Base-by-base conservation (phyloP, 164 flowering plant species). In the Brasenia schreberi region DNA sequence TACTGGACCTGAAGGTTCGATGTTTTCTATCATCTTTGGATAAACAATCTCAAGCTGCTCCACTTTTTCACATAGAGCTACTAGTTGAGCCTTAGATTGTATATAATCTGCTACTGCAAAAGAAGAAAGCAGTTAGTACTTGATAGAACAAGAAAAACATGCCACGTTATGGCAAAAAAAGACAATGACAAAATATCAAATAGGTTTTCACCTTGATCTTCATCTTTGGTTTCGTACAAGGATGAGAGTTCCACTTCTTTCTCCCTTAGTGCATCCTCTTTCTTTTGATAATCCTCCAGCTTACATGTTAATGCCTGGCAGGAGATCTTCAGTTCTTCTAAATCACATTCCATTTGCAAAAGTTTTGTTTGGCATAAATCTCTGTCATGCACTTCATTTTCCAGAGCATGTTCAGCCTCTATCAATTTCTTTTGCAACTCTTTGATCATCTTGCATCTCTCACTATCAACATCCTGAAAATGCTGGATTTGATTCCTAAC, bases 191-290 rank as follows among this genome's bases (percentile, higher is more conserved):
- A 2, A 23, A 49, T 49, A 49, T 33, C 39, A 33, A 49, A 9
- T 49, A 49, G 16, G 56, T 49, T 16, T 62, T 67, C 78, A 94
- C 98, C 98, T 77, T 68, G 79, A 61, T 76, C 76, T 80, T 82
- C 81, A 66, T 45, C 58, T 59, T 73, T 81, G 43, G 53, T 75
- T 59, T 70, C 64, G 73, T 52, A 67, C 66, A 74, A 23, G 3
- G 76, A 61, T 23, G 80, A 80, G 62, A 82, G 70, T 69, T 88
- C 90, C 64, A 67, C 80, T 66, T 88, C 92, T 77, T 73, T 88
- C 67, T 80, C 81, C 71, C 71, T 75, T 76, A 83, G 67, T 27
- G 66, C 67, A 11, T 72, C 80, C 62, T 79, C 84, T 62, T 68
- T 71, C 45, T 72, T 80, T 68, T 75, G 68, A 68, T 71, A 77